Evolutionary conservation across 31 red algal genomes (phyloP), one percentile per base, ranked within the genome.

Genomic region (Endocladia muricata): DNA sequence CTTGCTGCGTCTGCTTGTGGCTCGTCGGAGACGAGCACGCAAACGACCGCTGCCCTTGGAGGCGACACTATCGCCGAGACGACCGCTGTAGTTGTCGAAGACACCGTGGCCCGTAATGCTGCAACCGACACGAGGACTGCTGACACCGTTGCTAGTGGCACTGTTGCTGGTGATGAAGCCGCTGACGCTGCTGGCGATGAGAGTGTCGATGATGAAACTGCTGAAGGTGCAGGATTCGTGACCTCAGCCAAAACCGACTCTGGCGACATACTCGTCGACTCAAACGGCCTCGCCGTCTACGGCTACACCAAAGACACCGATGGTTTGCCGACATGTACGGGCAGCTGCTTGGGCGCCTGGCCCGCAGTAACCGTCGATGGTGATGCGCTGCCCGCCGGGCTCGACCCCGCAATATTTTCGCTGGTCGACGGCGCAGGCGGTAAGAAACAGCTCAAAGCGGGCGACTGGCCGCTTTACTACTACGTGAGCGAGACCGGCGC

Each of bases 271-370:
- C 60, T 64, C 25, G 26, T 30, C 25, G 26, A 23, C 25, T 17
- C 60, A 11, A 11, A 64, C 11, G 60, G 60, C 26, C 60, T 64
- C 60, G 26, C 60, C n/a, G n/a, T 64, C 60, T 64, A 64, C 25
- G 60, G 60, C 60, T 64, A 21, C 60, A 15, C 25, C n/a, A 64
- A 64, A 11, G 60, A 64, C 60, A 23, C 26, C 60, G 60, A 64
- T 28, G 60, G 15, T 13, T 11, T 28, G 11, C 13, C n/a, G n/a
- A 28, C 60, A 11, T 64, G 60, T 30, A 22, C 13, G 15, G 60
- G 60, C 13, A 64, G 15, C 60, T 64, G 60, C 60, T 11, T 23
- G 11, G 60, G 26, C 11, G 60, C 60, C 15, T 64, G 60, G 60
- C 60, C 60, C 15, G 15, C 60, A 30, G 26, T 64, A 17, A 15